Percentiles rank a stretch among this genome's conserved stretches.
phyloP scores from a whole-genome alignment of 2,329 filamentous ascomycete genomes.

The Juglanconis oblonga region DNA sequence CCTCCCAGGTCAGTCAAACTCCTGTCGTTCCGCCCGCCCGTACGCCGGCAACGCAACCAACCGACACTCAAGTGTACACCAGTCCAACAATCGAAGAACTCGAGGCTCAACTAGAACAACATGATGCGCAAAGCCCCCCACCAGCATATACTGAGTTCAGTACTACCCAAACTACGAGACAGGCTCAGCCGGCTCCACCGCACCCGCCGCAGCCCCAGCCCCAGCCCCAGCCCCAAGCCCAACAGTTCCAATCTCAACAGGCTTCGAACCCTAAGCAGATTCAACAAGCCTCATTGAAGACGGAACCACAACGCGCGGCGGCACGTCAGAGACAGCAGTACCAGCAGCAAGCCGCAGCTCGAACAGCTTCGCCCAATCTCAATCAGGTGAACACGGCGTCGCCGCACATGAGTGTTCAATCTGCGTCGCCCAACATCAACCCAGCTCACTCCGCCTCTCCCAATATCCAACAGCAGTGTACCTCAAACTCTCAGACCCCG shows the following conservation, averaged over 20 bases:
- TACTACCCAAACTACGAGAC: conserved; percentile 2
- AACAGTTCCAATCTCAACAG: conserved; percentile 8
- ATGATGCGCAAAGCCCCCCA: conserved; percentile 7
- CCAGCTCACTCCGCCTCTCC: conserved; percentile 12
- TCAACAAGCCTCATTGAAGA: conserved; percentile 22
- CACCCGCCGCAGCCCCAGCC: not conserved
- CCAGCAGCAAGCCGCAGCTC: conserved; percentile 16
- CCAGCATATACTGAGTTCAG: conserved; percentile 1
- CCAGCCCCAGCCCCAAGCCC: not conserved
- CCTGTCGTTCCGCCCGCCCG: not conserved
- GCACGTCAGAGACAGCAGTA: conserved; percentile 20
- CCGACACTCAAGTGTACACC: conserved; percentile 12
- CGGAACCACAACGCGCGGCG: conserved; percentile 14
- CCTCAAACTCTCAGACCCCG: conserved; percentile 14
- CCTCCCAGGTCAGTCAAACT: conserved; percentile 7
- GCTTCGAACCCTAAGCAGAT: conserved; percentile 14
- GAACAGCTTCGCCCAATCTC: conserved; percentile 16
- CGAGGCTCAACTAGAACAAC: conserved; percentile 16
- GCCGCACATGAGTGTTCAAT: conserved; percentile 15
- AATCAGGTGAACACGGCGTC: conserved; percentile 15
- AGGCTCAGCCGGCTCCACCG: conserved; percentile 1
- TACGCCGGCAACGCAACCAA: conserved; percentile 1
- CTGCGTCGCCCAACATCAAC: conserved; percentile 15
- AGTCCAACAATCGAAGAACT: conserved; percentile 19
- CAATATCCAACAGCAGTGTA: conserved; percentile 15